Evolutionary conservation across 345 rosid species (phyloP).

Genomic region (Populus alba): DNA sequence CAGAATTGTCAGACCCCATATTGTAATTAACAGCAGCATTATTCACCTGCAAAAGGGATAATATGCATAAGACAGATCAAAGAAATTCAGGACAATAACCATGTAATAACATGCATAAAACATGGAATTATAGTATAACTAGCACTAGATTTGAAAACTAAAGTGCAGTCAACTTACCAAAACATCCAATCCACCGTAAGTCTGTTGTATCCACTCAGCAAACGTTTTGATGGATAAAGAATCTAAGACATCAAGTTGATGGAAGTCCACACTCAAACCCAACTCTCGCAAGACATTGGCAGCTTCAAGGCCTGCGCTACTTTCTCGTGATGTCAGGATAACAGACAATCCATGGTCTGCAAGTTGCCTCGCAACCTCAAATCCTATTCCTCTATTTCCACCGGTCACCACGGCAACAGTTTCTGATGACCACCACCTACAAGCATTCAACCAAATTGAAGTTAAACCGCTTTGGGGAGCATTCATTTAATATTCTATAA

Average conservation of each 20-base stretch:
- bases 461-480: neutral
- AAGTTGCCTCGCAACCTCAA: conserved; percentile 85
- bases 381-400: conserved; percentile 89
- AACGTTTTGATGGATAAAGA: conserved; percentile 53
- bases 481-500: neutral
- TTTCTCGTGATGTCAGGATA: conserved; percentile 71
- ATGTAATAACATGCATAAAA: neutral
- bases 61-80: conserved; percentile 10
- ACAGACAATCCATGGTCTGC: conserved; percentile 80
- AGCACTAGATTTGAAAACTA: neutral
- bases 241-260: conserved; percentile 72
- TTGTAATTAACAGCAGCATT: conserved; percentile 95
- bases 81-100: neutral
- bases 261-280: conserved; percentile 71
- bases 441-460: conserved; percentile 5
- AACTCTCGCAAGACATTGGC: conserved; percentile 75
- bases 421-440: conserved; percentile 90
- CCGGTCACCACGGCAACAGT: conserved; percentile 92
- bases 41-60: conserved; percentile 56
- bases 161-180: conserved; percentile 44
- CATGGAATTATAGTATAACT: neutral
- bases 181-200: conserved; percentile 66
- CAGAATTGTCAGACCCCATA: conserved; percentile 68
- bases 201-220: conserved; percentile 57
- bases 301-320: conserved; percentile 74